phyloP scores from a whole-genome alignment of 2,329 filamentous ascomycete species.

The Cadophora gregata region DNA sequence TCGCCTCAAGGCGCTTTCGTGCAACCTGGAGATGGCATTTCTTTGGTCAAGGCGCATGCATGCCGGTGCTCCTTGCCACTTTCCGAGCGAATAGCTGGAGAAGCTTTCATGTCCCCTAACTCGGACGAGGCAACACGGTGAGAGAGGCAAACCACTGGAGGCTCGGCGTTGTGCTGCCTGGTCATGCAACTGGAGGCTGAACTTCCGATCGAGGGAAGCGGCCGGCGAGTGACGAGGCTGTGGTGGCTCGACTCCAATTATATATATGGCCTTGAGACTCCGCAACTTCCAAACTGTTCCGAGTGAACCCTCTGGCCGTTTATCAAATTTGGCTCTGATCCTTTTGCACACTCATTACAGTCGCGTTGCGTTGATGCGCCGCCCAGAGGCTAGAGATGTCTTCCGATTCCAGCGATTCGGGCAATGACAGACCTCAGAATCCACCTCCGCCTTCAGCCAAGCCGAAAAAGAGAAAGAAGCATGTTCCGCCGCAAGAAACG shows the following conservation, averaged over 20 bases:
- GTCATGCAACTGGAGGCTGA: too few relatives aligned
- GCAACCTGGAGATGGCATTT: conserved; percentile 14
- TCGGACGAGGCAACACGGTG: conserved; percentile 22
- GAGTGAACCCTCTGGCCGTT: background rate
- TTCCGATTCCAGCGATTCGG: conserved; percentile 34
- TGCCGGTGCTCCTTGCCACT: background rate
- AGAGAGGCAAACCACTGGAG: conserved; percentile 15
- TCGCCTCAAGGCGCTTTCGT: conserved; percentile 8
- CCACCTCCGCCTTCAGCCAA: conserved; percentile 42
- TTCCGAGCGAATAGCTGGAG: conserved; percentile 17
- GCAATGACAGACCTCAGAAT: conserved; percentile 27
- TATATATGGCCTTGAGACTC: background rate
- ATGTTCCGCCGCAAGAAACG: conserved; percentile 65
- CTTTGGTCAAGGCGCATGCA: conserved; percentile 17
- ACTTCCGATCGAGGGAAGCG: background rate
- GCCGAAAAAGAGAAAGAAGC: conserved; percentile 63
- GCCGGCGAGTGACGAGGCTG: conserved; percentile 27
- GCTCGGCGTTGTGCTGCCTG: conserved; percentile 17
- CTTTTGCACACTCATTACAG: background rate
- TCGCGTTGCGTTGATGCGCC: background rate
- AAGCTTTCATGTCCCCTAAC: background rate
- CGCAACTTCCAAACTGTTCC: background rate
- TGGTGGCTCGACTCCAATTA: conserved; percentile 9
- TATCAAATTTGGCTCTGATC: background rate
- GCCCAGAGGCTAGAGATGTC: conserved; percentile 18